Evolutionary conservation across 2,329 filamentous ascomycete species (phyloP), one percentile per base, ranked within the genome.

Genomic region (Alternaria sp.): DNA sequence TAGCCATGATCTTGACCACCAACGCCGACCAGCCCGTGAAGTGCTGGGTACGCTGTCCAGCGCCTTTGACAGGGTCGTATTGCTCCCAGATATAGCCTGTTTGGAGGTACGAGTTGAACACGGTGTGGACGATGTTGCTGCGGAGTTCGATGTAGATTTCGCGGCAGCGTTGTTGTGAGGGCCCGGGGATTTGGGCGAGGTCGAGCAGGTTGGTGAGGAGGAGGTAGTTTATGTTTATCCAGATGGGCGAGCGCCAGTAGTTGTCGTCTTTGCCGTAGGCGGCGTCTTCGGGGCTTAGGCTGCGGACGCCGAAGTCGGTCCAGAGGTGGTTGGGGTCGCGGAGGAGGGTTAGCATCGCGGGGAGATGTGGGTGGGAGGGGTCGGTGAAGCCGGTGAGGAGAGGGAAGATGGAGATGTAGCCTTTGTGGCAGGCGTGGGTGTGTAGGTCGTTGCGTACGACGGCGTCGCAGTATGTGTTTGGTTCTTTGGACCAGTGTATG

Each of bases 61-160:
- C 87, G 47, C 96, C 96, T 3, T 92, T 97, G 71, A 97, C 93
- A 0, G 94, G 93, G 79, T 97, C 93, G 81, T 98, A 99, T 82
- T 99, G 96, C 82, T 99, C 96, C 95, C 95, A 99, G 0, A 93
- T 93, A 77, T 97, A 97, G n/a, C 94, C 94, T 0, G 95, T 98
- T 76, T 92, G 87, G 75, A 89, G 84, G 93, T 94, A 98, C 75
- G 90, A 90, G 57, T 89, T 87, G 83, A 90, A 97, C 15, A 97
- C 91, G 1, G 94, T 97, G 58, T 94, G 87, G 28, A 97, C 91
- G 14, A 98, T 83, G 76, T 97, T 97, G 77, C 86, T 87, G 53
- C 95, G 89, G 46, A 98, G 87, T 37, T 87, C 84, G 25, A 84
- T 88, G 82, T 97, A 98, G 62, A 97, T 85, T 50, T 88, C 85